phyloP scores from a whole-genome alignment of 305 asterid genomes.

The Ruellia speciosa region DNA sequence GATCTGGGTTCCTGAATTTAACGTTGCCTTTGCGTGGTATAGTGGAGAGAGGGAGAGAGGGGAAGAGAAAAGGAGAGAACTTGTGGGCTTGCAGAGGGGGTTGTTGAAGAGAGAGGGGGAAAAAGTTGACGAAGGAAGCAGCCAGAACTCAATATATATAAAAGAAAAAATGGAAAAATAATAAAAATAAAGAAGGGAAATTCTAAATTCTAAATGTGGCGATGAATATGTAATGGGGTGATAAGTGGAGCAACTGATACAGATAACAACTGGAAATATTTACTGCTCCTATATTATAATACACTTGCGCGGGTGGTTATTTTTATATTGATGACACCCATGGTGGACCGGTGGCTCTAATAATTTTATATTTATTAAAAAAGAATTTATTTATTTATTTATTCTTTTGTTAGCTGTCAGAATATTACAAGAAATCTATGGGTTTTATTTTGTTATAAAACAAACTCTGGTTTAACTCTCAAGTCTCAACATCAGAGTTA shows the following conservation, averaged over 20 bases:
- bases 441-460: too few relatives aligned
- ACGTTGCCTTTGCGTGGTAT: background rate
- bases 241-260: slow-evolving; percentile 35
- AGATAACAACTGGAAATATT: slow-evolving; percentile 4
- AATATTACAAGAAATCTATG: too few relatives aligned
- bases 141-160: slow-evolving; percentile 12
- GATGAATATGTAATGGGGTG: slow-evolving; percentile 18
- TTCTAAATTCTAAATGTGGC: background rate
- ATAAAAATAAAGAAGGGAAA: background rate
- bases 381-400: too few relatives aligned
- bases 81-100: slow-evolving; percentile 9
- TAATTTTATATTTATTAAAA: too few relatives aligned
- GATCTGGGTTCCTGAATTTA: slow-evolving; percentile 8
- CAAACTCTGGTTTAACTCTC: too few relatives aligned
- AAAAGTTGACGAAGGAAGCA: slow-evolving; percentile 14
- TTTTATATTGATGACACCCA: background rate
- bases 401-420: too few relatives aligned
- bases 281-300: background rate
- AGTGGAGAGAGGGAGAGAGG: slow-evolving; percentile 2
- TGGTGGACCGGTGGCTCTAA: background rate
- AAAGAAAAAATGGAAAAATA: too few relatives aligned
- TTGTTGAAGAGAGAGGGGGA: slow-evolving; percentile 8
- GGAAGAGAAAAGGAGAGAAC: slow-evolving; percentile 8
- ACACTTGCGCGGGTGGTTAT: background rate
- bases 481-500: too few relatives aligned